A percentile compares a stretch with the other conserved stretches of the same genome.
Conservation (phyloP, 108 stramenopile genomes). For the Nitzschia inconspicua region DNA sequence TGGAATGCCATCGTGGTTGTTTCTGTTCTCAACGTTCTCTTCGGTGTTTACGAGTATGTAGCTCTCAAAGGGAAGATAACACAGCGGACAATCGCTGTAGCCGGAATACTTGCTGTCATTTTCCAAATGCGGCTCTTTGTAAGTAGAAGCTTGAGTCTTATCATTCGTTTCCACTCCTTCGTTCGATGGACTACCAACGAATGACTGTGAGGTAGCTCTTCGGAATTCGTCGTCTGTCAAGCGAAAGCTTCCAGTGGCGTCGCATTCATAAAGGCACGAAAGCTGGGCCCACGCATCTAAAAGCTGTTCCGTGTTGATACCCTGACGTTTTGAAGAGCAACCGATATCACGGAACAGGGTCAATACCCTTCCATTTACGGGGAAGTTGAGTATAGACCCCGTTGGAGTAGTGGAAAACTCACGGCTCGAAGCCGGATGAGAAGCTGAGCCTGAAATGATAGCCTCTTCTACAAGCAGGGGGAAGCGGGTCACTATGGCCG, state of each 20-base stretch:
- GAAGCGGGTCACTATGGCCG: neutral
- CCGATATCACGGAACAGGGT: neutral
- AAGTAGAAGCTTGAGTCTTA: no score
- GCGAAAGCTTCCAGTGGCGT: neutral
- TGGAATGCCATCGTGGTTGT: neutral
- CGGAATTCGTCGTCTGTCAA: neutral
- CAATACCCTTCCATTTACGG: neutral
- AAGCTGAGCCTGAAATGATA: neutral
- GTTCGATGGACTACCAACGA: no score
- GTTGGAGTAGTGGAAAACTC: neutral
- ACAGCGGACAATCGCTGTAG: slow-evolving; percentile 11
- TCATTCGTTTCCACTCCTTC: no score
- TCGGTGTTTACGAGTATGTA: neutral
- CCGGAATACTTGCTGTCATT: no score
- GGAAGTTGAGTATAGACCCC: neutral
- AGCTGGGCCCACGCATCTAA: neutral
- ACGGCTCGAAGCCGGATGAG: neutral
- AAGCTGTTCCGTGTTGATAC: neutral
- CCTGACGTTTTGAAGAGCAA: neutral
- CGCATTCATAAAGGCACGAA: neutral
- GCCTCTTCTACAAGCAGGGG: neutral
- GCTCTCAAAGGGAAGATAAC: slow-evolving; percentile 27
- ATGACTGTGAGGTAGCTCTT: neutral
- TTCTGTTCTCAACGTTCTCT: neutral
- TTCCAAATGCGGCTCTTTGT: no score